Conservation (phyloP, 192 early-diverging fungal genomes). For the Podila epigama region DNA sequence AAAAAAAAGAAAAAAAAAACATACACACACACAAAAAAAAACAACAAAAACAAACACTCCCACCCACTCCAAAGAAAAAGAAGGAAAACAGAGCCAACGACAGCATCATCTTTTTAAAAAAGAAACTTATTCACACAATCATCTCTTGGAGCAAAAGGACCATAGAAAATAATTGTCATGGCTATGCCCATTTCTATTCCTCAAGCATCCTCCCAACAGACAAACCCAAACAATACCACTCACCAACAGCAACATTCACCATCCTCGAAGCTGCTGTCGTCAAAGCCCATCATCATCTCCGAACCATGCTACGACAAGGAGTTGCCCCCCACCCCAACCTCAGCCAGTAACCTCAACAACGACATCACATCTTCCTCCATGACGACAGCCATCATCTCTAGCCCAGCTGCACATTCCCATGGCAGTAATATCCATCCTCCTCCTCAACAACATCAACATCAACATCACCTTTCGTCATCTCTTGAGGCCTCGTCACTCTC, state of each 20-base stretch:
- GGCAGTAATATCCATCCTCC: conserved; percentile 23
- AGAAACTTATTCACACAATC: too few relatives aligned
- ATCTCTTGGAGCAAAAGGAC: too few relatives aligned
- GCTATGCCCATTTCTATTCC: not conserved
- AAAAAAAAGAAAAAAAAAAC: not conserved
- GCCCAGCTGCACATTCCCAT: conserved; percentile 16
- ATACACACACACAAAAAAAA: not conserved
- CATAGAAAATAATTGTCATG: not conserved
- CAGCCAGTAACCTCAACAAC: conserved; percentile 29
- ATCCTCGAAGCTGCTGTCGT: conserved; percentile 16
- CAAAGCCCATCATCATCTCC: conserved; percentile 9
- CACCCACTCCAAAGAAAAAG: too few relatives aligned
- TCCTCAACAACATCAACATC: conserved; percentile 7
- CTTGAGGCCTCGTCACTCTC: conserved; percentile 1
- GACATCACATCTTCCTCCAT: conserved; percentile 13
- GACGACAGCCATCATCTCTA: not conserved
- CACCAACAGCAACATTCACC: conserved; percentile 1
- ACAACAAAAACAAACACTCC: not conserved
- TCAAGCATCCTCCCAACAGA: not conserved
- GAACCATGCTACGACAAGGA: conserved; percentile 46
- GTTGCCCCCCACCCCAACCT: conserved; percentile 40
- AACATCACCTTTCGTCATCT: conserved; percentile 1
- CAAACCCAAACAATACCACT: not conserved
- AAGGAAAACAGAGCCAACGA: too few relatives aligned
- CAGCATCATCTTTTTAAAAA: too few relatives aligned